Percentiles rank a stretch among this genome's conserved stretches.
Conservation (phyloP, 129 eudicot species). For the Scalesia atractyloides region DNA sequence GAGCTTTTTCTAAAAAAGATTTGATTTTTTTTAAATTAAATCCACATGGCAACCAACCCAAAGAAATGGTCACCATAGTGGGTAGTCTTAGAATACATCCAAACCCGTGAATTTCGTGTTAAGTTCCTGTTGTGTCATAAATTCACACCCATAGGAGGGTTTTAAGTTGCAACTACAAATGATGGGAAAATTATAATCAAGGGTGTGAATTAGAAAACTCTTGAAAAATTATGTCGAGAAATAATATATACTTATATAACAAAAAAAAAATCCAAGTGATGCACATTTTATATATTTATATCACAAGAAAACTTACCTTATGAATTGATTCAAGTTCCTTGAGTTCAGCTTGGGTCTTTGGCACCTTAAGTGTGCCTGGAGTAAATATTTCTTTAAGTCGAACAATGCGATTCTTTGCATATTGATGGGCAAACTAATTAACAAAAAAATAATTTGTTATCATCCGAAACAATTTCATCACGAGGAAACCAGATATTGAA, state of each 20-base stretch:
- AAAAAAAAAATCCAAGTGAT: neutral
- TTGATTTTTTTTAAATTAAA: too few species aligned
- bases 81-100: too few species aligned
- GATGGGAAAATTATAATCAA: neutral
- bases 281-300: neutral
- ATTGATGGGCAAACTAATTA: constrained; percentile 71
- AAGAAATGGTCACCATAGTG: too few species aligned
- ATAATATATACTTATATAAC: neutral
- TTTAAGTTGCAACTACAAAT: constrained; percentile 1
- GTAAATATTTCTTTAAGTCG: constrained; percentile 87
- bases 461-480: constrained; percentile 25
- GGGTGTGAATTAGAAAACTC: neutral
- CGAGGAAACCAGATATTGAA: neutral
- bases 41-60: too few species aligned
- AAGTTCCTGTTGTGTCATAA: neutral
- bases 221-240: neutral
- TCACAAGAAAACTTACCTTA: constrained; percentile 55
- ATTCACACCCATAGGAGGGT: neutral
- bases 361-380: constrained; percentile 85
- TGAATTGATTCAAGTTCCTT: constrained; percentile 96
- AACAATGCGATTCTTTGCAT: constrained; percentile 72
- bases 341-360: constrained; percentile 66
- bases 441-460: constrained; percentile 13
- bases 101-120: neutral
- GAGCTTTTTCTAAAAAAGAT: too few species aligned